Evolutionary conservation across 106 monocot genomes (phyloP).

Genomic region (Iris macrosiphon): DNA sequence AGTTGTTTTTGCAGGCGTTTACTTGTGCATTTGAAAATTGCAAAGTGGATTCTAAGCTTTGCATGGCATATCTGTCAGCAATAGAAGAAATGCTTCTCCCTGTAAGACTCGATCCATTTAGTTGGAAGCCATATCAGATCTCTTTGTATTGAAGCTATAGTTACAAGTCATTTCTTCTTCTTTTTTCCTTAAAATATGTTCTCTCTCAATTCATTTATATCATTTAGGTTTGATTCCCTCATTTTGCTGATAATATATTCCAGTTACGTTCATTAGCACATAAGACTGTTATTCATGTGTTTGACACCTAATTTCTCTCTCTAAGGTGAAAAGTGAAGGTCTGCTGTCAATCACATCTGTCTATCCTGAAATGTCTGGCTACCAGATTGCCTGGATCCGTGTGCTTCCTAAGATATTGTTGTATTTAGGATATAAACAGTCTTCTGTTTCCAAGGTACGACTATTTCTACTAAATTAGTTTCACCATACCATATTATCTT

Average conservation of each 20-base stretch:
- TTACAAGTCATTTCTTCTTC: no score
- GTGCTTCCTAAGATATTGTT: slow-evolving; percentile 46
- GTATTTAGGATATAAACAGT: slow-evolving; percentile 38
- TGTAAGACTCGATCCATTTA: slow-evolving; percentile 41
- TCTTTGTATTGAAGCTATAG: no score
- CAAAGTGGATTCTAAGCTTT: slow-evolving; percentile 60
- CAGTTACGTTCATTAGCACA: no score
- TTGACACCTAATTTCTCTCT: not conserved
- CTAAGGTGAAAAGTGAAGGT: slow-evolving; percentile 11
- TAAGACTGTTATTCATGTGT: no score
- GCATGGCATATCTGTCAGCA: slow-evolving; percentile 43
- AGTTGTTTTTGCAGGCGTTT: slow-evolving; percentile 51
- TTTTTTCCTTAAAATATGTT: no score
- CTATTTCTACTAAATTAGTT: not conserved
- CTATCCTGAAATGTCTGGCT: slow-evolving; percentile 18
- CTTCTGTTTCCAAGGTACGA: slow-evolving; percentile 51
- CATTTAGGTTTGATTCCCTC: no score
- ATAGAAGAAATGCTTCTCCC: slow-evolving; percentile 62
- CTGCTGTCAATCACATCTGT: not conserved
- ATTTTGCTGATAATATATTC: no score
- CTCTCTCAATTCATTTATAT: no score
- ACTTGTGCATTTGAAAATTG: slow-evolving; percentile 59
- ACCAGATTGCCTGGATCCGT: slow-evolving; percentile 50
- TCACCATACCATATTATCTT: not conserved
- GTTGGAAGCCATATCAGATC: not conserved